Conservation (phyloP, 495 filamentous ascomycete genomes). For the Penicillium cinerascens region DNA sequence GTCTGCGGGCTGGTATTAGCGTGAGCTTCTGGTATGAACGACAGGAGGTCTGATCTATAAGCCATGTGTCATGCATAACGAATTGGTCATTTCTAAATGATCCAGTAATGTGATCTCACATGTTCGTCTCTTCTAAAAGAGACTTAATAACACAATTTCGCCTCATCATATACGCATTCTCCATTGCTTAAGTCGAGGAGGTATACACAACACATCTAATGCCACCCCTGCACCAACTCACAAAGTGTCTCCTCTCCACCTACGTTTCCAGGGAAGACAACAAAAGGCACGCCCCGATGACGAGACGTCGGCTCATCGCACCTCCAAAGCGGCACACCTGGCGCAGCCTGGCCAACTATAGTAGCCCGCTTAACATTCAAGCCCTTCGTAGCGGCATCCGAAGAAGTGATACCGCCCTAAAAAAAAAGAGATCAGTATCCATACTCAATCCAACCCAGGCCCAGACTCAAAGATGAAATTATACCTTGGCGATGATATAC, state of each 20-base stretch:
- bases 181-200: background rate
- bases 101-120: too few relatives aligned
- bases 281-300: slow-evolving; percentile 46
- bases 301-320: slow-evolving; percentile 48
- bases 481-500: slow-evolving; percentile 54
- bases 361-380: slow-evolving; percentile 49
- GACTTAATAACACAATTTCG: background rate
- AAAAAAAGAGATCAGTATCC: background rate
- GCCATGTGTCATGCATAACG: slow-evolving; percentile 1
- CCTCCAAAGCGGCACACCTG: slow-evolving; percentile 54
- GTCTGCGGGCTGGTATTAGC: slow-evolving; percentile 82
- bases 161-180: background rate
- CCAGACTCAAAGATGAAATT: background rate
- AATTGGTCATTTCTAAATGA: background rate
- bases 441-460: background rate
- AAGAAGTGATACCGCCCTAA: slow-evolving; percentile 52
- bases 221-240: slow-evolving; percentile 38
- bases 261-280: slow-evolving; percentile 58
- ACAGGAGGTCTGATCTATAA: background rate
- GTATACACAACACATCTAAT: slow-evolving; percentile 11
- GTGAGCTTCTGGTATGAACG: slow-evolving; percentile 91
- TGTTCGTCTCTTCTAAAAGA: too few relatives aligned
- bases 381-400: slow-evolving; percentile 51
- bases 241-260: slow-evolving; percentile 47
- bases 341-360: slow-evolving; percentile 51